Evolutionary conservation across 257 asterid species (phyloP), one percentile per base, ranked within the genome.

Genomic region (Pogostemon cablin): DNA sequence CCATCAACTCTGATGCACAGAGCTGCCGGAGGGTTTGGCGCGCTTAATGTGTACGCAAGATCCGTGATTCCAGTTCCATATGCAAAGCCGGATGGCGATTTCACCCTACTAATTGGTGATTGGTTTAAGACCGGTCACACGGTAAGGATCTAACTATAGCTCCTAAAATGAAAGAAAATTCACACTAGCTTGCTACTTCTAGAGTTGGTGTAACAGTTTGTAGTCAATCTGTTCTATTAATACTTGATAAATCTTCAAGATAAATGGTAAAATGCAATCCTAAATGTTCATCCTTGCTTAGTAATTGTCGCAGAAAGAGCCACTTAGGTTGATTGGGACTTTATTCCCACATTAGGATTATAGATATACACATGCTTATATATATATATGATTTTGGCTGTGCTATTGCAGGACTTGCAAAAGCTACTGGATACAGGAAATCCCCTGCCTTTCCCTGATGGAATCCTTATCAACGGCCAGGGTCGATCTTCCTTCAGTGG

Each of bases 1-100:
- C 96, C 99, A 6, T 93, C 98, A 34, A 91, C 96, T 65, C 84
- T 74, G 39, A 85, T 93, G 96, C 99, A 93, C 81, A 74, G 86
- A 79, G 91, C 95, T 62, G 90, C 88, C 17, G 99, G 99, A 77
- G 99, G 92, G 3, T 91, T 87, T 41, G 98, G 99, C 9, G 88
- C 96, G 0, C 82, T 93, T 53, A 93, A 89, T 43, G 82, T 91
- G 61, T 81, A 83, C 71, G 91, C 95, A 7, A 81, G 99, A 82
- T 87, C 97, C 2, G 99, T 89, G n/a, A 93, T 93, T 78, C 63
- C 99, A 3, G 91, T 91, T 75, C 99, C 99, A 0, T 91, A 93
- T 49, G 75, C 91, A 41, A 85, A 77, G 76, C 99, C 96, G 17
- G 90, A 63, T 61, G 99, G 89, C 48, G 96, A 93, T 62, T 93